Conservation (phyloP, 148 eudicot genomes). For the Cornus suecica region DNA sequence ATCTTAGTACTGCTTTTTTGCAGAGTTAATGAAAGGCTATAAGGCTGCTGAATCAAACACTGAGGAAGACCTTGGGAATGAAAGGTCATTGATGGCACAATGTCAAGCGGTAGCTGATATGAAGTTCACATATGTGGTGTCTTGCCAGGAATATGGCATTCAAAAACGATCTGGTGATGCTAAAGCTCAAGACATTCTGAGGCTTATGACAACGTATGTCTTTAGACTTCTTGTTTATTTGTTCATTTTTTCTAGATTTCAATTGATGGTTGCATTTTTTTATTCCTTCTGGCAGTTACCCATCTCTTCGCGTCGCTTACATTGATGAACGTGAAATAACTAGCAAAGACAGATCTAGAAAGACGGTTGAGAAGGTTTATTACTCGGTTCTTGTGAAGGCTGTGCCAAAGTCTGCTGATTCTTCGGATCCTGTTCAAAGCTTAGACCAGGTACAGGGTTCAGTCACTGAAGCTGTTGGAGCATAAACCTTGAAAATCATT, state of each 20-base stretch:
- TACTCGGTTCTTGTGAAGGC: slow-evolving; percentile 75
- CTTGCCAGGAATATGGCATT: slow-evolving; percentile 66
- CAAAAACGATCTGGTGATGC: slow-evolving; percentile 59
- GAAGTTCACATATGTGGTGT: slow-evolving; percentile 69
- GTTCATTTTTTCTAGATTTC: background rate
- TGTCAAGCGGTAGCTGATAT: slow-evolving; percentile 72
- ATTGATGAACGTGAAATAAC: slow-evolving; percentile 68
- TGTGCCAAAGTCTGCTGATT: slow-evolving; percentile 51
- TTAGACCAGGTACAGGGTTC: slow-evolving; percentile 56
- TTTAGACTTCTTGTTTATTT: background rate
- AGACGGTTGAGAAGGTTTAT: slow-evolving; percentile 50
- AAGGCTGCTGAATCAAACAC: slow-evolving; percentile 56
- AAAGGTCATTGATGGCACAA: slow-evolving; percentile 48
- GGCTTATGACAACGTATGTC: slow-evolving; percentile 62
- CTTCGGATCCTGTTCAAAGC: slow-evolving; percentile 52
- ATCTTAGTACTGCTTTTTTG: slow-evolving; percentile 4
- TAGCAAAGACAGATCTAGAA: slow-evolving; percentile 40
- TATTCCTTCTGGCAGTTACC: slow-evolving; percentile 37
- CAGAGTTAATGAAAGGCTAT: slow-evolving; percentile 65
- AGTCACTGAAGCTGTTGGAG: background rate
- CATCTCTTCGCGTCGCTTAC: slow-evolving; percentile 73
- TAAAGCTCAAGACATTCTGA: slow-evolving; percentile 57
- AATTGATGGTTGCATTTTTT: slow-evolving; percentile 1
- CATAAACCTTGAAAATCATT: background rate
- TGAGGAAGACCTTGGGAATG: slow-evolving; percentile 44